A percentile compares a stretch with the other conserved stretches of the same genome.
Conservation (phyloP, 345 rosid species). For the Lepidium africanum region DNA sequence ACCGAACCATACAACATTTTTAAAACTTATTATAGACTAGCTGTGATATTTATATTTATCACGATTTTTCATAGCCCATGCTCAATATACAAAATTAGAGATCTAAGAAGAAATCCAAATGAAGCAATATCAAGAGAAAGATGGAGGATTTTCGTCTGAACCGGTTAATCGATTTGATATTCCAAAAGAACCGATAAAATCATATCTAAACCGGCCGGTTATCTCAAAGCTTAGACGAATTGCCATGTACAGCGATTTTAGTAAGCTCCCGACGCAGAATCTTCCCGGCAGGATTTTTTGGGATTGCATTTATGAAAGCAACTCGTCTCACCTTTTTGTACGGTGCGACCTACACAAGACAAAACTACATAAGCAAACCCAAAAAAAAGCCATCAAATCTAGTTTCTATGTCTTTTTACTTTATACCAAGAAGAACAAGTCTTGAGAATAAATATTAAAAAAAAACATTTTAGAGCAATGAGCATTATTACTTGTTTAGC, state of each 20-base stretch:
- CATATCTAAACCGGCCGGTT: not conserved
- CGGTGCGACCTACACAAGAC: conserved; percentile 65
- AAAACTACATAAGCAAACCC: conserved; percentile 1
- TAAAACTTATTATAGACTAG: not conserved
- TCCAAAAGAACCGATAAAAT: not conserved
- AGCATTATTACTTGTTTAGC: conserved; percentile 60
- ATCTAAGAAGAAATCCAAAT: not conserved
- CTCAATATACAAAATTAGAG: not conserved
- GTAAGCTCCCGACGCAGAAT: conserved; percentile 69
- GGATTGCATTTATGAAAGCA: conserved; percentile 63
- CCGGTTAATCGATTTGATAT: not conserved
- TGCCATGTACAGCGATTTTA: conserved; percentile 29
- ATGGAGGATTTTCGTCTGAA: not conserved
- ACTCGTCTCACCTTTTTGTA: conserved; percentile 79
- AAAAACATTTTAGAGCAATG: not conserved
- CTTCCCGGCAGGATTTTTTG: conserved; percentile 75
- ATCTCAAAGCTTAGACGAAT: conserved; percentile 34
- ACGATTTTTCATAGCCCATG: not conserved
- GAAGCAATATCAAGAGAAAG: not conserved
- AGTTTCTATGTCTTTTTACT: not conserved
- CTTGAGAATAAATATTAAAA: not conserved
- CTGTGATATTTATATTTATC: not conserved
- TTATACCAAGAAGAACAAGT: not conserved
- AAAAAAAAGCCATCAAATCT: not conserved
- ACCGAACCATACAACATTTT: not conserved